These are phyloP conservation scores for Eucalyptus caleyi DNA, from an alignment of 345 rosid genomes.

Conservation along the genomic window DNA sequence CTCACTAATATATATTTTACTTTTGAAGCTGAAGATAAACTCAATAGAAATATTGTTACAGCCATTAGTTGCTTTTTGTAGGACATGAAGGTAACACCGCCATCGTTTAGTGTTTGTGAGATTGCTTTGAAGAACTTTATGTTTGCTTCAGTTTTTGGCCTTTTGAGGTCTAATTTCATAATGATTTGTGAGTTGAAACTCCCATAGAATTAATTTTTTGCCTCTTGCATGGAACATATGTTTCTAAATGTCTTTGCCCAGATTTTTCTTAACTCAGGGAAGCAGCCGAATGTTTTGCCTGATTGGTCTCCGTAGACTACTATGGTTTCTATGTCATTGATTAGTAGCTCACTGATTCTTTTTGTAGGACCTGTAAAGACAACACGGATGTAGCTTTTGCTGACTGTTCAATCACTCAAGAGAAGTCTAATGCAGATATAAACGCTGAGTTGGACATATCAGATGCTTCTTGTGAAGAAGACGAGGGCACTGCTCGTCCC, in stretches of 20 bases:
- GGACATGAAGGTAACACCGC: not conserved
- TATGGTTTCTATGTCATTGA: not conserved
- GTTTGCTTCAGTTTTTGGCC: not conserved
- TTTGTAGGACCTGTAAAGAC: constrained; percentile 74
- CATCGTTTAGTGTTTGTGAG: not conserved
- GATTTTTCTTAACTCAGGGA: not conserved
- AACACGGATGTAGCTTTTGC: constrained; percentile 56
- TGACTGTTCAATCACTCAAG: constrained; percentile 79
- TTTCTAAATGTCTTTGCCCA: not conserved
- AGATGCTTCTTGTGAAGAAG: constrained; percentile 64
- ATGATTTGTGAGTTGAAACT: not conserved
- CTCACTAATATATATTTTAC: not conserved
- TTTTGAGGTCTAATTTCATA: not conserved
- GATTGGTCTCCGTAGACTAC: not conserved
- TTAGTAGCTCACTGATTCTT: not conserved
- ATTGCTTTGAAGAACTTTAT: not conserved
- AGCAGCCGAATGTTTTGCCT: not conserved
- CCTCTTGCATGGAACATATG: not conserved
- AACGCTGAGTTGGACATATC: constrained; percentile 89
- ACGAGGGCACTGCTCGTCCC: constrained; percentile 35
- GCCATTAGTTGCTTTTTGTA: not conserved
- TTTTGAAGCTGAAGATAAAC: not conserved
- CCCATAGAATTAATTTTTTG: not conserved
- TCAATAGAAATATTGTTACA: not conserved
- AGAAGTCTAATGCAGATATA: constrained; percentile 88